Conservation (phyloP, 805 yeast genomes). For the Saccharomycopsis vini region DNA sequence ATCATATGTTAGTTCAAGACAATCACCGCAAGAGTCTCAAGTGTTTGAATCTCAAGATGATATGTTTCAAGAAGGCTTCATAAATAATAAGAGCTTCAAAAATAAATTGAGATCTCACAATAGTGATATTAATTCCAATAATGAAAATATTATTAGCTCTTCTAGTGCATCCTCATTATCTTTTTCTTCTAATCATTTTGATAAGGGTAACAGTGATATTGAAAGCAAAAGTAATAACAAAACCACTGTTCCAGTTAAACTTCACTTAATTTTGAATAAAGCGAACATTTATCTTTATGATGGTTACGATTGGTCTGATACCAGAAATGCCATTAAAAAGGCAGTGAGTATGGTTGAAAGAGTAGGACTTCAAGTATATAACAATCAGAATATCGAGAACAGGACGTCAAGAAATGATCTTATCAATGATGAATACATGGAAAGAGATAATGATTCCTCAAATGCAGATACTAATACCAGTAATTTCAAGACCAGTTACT, state of each 20-base stretch:
- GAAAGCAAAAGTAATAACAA: neutral
- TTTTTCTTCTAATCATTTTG: slow-evolving; percentile 20
- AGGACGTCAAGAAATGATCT: neutral
- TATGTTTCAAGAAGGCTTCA: too few relatives aligned
- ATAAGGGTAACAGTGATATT: slow-evolving; percentile 4
- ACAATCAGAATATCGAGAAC: neutral
- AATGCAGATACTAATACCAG: neutral
- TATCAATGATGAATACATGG: slow-evolving; percentile 1
- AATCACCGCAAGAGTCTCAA: neutral
- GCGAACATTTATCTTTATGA: slow-evolving; percentile 52
- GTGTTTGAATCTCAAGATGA: neutral
- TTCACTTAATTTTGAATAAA: slow-evolving; percentile 30
- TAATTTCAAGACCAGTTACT: neutral
- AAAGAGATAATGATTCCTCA: neutral
- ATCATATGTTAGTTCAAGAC: neutral
- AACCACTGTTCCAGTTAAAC: slow-evolving; percentile 24
- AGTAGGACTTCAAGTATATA: slow-evolving; percentile 26
- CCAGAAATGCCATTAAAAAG: slow-evolving; percentile 56
- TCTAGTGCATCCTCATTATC: slow-evolving; percentile 10
- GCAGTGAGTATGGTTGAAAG: slow-evolving; percentile 57
- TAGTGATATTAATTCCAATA: too few relatives aligned
- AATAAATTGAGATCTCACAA: too few relatives aligned
- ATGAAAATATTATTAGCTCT: neutral
- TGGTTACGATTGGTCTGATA: slow-evolving; percentile 87
- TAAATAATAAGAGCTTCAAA: too few relatives aligned